A percentile compares a stretch with the other conserved stretches of the same genome.
These are phyloP conservation scores for Firmiana major DNA, from an alignment of 345 rosid species.

Conservation along the genomic window DNA sequence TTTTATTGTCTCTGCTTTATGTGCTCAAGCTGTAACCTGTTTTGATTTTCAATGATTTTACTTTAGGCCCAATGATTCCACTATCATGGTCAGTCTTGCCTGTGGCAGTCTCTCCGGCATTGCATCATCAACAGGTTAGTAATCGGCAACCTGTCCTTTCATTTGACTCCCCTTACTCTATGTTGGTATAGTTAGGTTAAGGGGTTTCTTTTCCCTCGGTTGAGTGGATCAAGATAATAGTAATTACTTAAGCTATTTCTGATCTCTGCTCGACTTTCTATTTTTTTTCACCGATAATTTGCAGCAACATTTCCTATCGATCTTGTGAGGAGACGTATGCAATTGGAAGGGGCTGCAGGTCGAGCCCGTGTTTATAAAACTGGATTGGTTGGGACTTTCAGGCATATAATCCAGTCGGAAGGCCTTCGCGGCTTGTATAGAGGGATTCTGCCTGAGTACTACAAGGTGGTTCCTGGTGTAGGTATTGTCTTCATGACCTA, in stretches of 20 bases:
- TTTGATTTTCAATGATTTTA: conserved; percentile 8
- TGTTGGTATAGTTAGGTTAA: neutral
- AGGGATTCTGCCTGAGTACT: conserved; percentile 94
- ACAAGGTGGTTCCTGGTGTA: conserved; percentile 92
- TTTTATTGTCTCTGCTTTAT: neutral
- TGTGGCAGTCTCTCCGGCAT: conserved; percentile 93
- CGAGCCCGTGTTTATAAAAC: conserved; percentile 73
- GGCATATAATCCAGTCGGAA: conserved; percentile 71
- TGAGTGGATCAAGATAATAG: neutral
- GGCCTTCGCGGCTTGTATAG: conserved; percentile 84
- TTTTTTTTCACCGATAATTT: conserved; percentile 13
- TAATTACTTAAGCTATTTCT: neutral
- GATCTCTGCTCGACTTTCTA: conserved; percentile 1
- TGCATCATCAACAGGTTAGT: conserved; percentile 85
- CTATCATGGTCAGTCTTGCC: conserved; percentile 51
- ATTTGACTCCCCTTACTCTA: conserved; percentile 15
- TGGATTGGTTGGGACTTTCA: conserved; percentile 69
- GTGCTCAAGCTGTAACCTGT: conserved; percentile 2
- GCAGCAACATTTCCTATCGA: conserved; percentile 92
- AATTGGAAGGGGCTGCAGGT: conserved; percentile 94
- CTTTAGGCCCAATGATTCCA: conserved; percentile 70
- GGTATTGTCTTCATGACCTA: conserved; percentile 91
- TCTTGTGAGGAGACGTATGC: conserved; percentile 95
- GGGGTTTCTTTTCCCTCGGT: neutral
- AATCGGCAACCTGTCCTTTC: neutral